A percentile compares a stretch with the other conserved stretches of the same genome.
Evolutionary conservation across 306 rosid genomes (phyloP).

Genomic region (Nissolia schottii): DNA sequence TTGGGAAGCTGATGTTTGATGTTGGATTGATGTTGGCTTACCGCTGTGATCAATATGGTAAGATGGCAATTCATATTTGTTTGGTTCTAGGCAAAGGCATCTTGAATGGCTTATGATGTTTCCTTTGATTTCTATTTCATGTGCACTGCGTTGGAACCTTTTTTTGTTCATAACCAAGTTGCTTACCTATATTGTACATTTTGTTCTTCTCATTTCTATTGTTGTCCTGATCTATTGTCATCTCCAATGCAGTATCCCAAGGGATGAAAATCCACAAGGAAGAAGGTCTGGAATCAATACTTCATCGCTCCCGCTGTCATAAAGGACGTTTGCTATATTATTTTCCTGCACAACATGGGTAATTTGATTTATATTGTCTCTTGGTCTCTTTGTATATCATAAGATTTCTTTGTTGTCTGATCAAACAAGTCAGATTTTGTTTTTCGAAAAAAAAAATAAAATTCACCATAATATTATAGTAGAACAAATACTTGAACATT

Average conservation of each 20-base stretch:
- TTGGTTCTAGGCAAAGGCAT: background rate
- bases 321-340: constrained; percentile 95
- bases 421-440: background rate
- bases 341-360: constrained; percentile 80
- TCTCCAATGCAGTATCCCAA: constrained; percentile 58
- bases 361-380: constrained; percentile 12
- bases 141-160: background rate
- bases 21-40: constrained; percentile 92
- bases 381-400: constrained; percentile 3
- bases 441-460: too few relatives aligned
- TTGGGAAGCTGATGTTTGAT: constrained; percentile 83
- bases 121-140: constrained; percentile 3
- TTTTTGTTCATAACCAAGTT: background rate
- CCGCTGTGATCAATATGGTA: constrained; percentile 92
- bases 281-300: constrained; percentile 70
- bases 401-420: constrained; percentile 6
- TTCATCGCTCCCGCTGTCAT: constrained; percentile 78
- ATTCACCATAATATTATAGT: background rate
- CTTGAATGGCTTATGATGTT: background rate
- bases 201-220: constrained; percentile 11
- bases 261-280: constrained; percentile 52
- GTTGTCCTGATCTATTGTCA: constrained; percentile 15
- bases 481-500: background rate
- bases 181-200: background rate
- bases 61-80: background rate